Conservation (phyloP, 441 rosid genomes). For the Populus hybrid region DNA sequence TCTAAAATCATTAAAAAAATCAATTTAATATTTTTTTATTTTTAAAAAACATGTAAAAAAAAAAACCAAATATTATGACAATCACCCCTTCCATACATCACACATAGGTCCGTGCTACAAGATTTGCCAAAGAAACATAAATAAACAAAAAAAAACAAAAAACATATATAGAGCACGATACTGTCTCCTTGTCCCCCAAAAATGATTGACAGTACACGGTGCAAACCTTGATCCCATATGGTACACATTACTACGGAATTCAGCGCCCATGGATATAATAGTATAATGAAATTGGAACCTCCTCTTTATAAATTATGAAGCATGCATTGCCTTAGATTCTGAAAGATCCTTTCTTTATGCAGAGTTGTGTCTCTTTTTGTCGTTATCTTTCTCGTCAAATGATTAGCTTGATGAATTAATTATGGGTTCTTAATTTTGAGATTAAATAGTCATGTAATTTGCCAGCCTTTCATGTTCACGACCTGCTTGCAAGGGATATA, state of each 20-base stretch:
- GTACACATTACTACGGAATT: constrained; percentile 15
- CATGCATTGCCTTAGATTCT: neutral
- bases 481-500: constrained; percentile 20
- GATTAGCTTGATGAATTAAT: neutral
- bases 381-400: neutral
- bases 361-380: neutral
- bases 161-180: neutral
- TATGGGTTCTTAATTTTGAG: neutral
- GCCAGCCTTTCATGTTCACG: constrained; percentile 45
- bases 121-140: neutral
- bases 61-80: no score
- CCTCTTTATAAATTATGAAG: no score
- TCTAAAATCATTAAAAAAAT: no score
- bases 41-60: no score
- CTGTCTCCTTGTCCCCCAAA: constrained; percentile 20
- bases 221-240: neutral
- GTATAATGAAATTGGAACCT: neutral
- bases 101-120: no score
- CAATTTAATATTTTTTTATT: no score
- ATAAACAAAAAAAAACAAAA: neutral
- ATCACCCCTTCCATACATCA: no score
- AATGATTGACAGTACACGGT: neutral
- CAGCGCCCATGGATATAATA: neutral
- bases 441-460: constrained; percentile 3
- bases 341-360: neutral